A percentile compares a stretch with the other conserved stretches of the same genome.
phyloP scores from a whole-genome alignment of 2,329 filamentous ascomycete species.

The Colletotrichum orchidophilum region DNA sequence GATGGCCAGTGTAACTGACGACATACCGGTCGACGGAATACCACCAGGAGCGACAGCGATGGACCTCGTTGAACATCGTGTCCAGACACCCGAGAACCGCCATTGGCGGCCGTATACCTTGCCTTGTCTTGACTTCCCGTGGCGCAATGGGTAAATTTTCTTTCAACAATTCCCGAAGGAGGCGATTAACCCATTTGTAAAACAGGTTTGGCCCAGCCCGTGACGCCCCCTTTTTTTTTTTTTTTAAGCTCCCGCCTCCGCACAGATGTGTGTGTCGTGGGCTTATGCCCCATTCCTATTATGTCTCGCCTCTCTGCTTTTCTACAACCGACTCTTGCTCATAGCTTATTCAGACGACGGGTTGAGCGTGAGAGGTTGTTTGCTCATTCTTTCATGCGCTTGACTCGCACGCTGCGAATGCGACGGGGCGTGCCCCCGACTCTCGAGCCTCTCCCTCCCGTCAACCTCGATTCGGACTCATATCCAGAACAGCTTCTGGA shows the following conservation, averaged over 20 bases:
- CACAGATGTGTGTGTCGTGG: constrained; percentile 14
- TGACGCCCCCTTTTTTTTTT: neutral
- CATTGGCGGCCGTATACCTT: neutral
- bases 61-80: constrained; percentile 1
- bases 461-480: constrained; percentile 8
- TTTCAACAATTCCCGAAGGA: neutral
- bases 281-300: neutral
- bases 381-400: constrained; percentile 13
- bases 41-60: constrained; percentile 15
- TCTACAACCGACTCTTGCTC: neutral
- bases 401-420: constrained; percentile 15
- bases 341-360: constrained; percentile 28
- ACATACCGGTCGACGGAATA: neutral
- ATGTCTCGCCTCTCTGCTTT: neutral
- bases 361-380: neutral
- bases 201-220: constrained; percentile 7
- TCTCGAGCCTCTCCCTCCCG: constrained; percentile 13
- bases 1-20: constrained; percentile 4
- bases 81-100: neutral
- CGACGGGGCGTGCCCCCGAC: neutral
- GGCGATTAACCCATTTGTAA: neutral
- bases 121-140: neutral
- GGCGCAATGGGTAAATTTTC: neutral
- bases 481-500: neutral
- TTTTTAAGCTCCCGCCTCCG: constrained; percentile 24